phyloP scores from a whole-genome alignment of 2,329 filamentous ascomycete genomes.

The Colletotrichum ledebouriae region DNA sequence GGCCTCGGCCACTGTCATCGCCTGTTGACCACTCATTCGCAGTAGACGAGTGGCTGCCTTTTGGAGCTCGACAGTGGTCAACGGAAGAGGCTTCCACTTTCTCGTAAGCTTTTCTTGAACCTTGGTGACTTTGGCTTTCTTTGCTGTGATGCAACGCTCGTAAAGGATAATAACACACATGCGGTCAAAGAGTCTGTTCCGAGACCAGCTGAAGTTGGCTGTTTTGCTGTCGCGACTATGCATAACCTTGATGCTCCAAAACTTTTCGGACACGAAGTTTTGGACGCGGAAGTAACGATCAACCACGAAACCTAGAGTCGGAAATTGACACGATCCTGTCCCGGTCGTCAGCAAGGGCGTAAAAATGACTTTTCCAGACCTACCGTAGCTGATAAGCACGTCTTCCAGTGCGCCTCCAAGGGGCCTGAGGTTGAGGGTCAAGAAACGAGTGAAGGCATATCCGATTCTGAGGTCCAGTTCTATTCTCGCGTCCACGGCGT shows the following conservation, averaged over 20 bases:
- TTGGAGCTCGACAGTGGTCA: conserved; percentile 96
- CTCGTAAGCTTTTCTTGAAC: conserved; percentile 92
- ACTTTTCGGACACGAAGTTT: conserved; percentile 92
- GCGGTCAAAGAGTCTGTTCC: conserved; percentile 88
- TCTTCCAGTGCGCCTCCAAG: conserved; percentile 77
- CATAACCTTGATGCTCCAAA: conserved; percentile 91
- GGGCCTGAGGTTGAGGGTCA: conserved; percentile 81
- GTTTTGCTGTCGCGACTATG: conserved; percentile 83
- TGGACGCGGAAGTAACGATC: conserved; percentile 94
- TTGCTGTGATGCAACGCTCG: conserved; percentile 84
- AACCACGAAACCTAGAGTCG: conserved; percentile 95
- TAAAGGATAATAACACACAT: conserved; percentile 85
- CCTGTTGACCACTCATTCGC: conserved; percentile 89
- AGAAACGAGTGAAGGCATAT: conserved; percentile 89
- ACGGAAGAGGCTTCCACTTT: conserved; percentile 92
- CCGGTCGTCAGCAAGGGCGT: conserved; percentile 39
- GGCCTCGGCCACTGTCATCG: conserved; percentile 88
- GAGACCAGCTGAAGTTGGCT: conserved; percentile 86
- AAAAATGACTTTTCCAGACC: conserved; percentile 39
- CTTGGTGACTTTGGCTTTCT: conserved; percentile 83
- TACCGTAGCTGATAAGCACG: conserved; percentile 85
- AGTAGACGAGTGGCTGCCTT: conserved; percentile 93
- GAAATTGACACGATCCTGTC: conserved; percentile 91
- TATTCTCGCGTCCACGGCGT: conserved; percentile 89
- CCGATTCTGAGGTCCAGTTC: conserved; percentile 95